These are phyloP conservation scores for Trichosporon ovoides DNA, from an alignment of 1,284 basidiomycete species.

Conservation along the genomic window DNA sequence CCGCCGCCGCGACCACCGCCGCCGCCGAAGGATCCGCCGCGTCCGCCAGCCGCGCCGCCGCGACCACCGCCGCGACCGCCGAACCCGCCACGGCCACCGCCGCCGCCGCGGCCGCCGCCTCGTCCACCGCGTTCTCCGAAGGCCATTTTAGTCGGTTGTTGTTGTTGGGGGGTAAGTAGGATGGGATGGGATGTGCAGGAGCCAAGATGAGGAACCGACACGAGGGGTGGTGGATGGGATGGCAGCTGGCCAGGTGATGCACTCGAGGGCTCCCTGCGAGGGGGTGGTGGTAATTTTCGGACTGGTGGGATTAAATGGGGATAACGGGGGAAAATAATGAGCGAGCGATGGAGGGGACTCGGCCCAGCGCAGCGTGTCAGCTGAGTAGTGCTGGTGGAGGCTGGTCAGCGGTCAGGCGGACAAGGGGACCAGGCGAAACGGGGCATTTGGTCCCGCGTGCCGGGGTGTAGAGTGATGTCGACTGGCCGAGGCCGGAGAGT, in stretches of 20 bases:
- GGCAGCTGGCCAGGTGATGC: neutral
- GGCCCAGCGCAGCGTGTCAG: too few species aligned
- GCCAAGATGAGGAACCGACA: constrained; percentile 1
- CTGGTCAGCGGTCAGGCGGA: neutral
- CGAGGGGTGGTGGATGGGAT: neutral
- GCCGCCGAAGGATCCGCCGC: constrained; percentile 26
- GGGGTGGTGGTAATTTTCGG: constrained; percentile 10
- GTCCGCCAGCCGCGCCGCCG: constrained; percentile 34
- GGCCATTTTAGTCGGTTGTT: constrained; percentile 37
- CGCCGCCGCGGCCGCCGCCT: constrained; percentile 44
- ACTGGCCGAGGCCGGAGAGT: too few species aligned
- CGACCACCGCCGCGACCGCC: constrained; percentile 45
- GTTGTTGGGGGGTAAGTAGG: constrained; percentile 1
- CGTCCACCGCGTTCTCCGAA: constrained; percentile 53
- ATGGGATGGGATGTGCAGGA: neutral
- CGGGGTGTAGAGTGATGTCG: too few species aligned
- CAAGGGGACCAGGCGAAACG: too few species aligned
- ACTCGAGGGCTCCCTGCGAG: neutral
- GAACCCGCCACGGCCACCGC: constrained; percentile 48
- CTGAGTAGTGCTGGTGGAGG: neutral
- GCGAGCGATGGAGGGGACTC: neutral
- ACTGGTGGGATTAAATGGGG: constrained; percentile 11
- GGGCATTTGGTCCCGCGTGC: too few species aligned
- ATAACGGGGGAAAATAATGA: constrained; percentile 8
- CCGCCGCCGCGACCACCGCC: constrained; percentile 28